These are phyloP conservation scores for Suhomyces bribrorum DNA, from an alignment of 1,139 yeast genomes.

Conservation along the genomic window DNA sequence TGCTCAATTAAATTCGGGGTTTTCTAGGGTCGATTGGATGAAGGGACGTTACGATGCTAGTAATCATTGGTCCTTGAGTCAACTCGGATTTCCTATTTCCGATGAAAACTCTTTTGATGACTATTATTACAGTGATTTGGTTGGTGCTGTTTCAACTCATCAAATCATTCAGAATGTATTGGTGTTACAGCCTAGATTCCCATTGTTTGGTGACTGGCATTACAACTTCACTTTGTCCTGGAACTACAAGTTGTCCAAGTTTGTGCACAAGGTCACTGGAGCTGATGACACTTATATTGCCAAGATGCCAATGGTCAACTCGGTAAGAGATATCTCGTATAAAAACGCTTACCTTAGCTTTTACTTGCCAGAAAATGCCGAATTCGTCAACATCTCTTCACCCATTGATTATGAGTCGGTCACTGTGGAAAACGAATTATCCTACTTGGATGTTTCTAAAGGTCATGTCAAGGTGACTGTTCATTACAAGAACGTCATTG, in stretches of 20 bases:
- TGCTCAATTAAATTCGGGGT: slow-evolving; percentile 66
- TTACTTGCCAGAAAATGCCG: slow-evolving; percentile 88
- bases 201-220: slow-evolving; percentile 94
- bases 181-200: slow-evolving; percentile 81
- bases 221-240: slow-evolving; percentile 95
- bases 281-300: slow-evolving; percentile 59
- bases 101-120: slow-evolving; percentile 53
- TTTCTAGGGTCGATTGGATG: slow-evolving; percentile 78
- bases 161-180: slow-evolving; percentile 50
- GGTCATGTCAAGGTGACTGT: slow-evolving; percentile 84
- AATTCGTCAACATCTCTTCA: slow-evolving; percentile 57
- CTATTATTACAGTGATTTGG: slow-evolving; percentile 78
- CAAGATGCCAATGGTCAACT: slow-evolving; percentile 71
- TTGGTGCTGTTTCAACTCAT: slow-evolving; percentile 92
- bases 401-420: slow-evolving; percentile 50
- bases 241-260: slow-evolving; percentile 61
- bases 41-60: slow-evolving; percentile 46
- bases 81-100: slow-evolving; percentile 56
- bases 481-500: slow-evolving; percentile 63
- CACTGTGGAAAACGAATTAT: slow-evolving; percentile 46
- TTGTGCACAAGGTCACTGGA: slow-evolving; percentile 44
- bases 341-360: slow-evolving; percentile 61
- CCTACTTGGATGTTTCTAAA: slow-evolving; percentile 71
- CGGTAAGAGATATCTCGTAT: slow-evolving; percentile 69
- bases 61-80: slow-evolving; percentile 52